Base-by-base conservation (phyloP, 495 filamentous ascomycete species). In the Podospora pseudocomata region DNA sequence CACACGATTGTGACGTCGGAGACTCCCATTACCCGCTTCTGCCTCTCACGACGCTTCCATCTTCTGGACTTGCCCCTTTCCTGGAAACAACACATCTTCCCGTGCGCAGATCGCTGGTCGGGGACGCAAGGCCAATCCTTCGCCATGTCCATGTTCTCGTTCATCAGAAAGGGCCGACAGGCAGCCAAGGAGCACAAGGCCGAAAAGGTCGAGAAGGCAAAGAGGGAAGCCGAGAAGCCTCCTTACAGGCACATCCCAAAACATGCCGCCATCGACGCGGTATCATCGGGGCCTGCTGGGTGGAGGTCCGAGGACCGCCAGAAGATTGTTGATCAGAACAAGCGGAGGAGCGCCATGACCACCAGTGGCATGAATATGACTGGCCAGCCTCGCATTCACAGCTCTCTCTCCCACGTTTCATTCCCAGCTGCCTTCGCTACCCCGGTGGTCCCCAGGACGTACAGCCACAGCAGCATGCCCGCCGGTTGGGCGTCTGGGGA, bases 161-260 rank as follows among this genome's bases (percentile, higher is more conserved):
- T 82, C 62, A 76, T 87, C 68, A 81, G 73, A 68, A 74, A 77
- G 68, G 77, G 81, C 44, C 80, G 78, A 32, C 80, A 80, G 69
- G 82, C 82, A 56, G 84, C 83, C 28, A 85, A 85, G 71, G 80
- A 87, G 56, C 78, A 83, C 60, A 77, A 67, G 27, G 79, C 79
- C 5, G 81, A 86, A 74, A 73, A 76, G 63, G 80, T 70, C 63
- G 77, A 80, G 72, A 79, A 76, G 74, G 73, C 75, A 18, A 81
- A 81, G 71, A 68, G 77, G 26, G 77, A 81, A 71, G 39, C 73
- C 16, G 66, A 68, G 54, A 83, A 83, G 70, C 23, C 75, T 28
- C 81, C 81, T 19, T 88, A 88, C 72, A 80, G 75, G 67, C 86
- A 88, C 68, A 72, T 86, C n/a, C 83, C 84, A 26, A 85, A 78